Evolutionary conservation across 805 yeast species (phyloP), one percentile per base, ranked within the genome.

Genomic region (Hanseniaspora lindneri): DNA sequence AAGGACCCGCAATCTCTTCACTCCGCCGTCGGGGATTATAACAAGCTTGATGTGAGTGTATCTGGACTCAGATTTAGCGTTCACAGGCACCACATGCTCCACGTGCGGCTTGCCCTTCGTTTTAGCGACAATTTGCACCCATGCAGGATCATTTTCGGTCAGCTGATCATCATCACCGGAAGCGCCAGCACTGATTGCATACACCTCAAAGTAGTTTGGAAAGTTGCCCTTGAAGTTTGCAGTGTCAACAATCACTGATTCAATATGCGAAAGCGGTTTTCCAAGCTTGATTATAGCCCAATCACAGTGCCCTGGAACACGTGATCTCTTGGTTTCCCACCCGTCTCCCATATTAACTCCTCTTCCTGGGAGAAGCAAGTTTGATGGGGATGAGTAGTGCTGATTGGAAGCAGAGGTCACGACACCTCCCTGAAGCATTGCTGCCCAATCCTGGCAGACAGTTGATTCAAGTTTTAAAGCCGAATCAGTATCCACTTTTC

Each of bases 261-360:
- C 66, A 47, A 86, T 70, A 37, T 56, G 54, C 14, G 70, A 70
- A 3, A 85, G 70, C 39, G 62, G 59, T 29, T 80, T 76, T 17
- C 96, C 96, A 47, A 89, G 73, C 56, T 80, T 76, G 51, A 89
- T 74, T 46, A 85, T 75, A 2, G 78, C 95, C 96, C 96, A 89
- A 69, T 89, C 98, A 33, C 75, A 78, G 62, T 89, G 97, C 39
- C 84, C 87, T 3, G 79, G 75, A 11, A 68, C 70, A 62, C 97
- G 75, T 1, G 96, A 86, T 62, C 98, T 77, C 57, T 76, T 77
- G 21, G 98, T 89, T 63, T 89, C 98, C 98, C 98, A 89, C 13
- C 98, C 98, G 60, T 92, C 97, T 44, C 92, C 77, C 97, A 89
- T 89, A 64, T 89, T 96, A 57, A 73, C 76, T 46, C 98, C 98